Percentiles rank a stretch among this genome's conserved stretches.
These are phyloP conservation scores for Onygena corvina DNA, from an alignment of 2,329 filamentous ascomycete genomes.

Conservation along the genomic window DNA sequence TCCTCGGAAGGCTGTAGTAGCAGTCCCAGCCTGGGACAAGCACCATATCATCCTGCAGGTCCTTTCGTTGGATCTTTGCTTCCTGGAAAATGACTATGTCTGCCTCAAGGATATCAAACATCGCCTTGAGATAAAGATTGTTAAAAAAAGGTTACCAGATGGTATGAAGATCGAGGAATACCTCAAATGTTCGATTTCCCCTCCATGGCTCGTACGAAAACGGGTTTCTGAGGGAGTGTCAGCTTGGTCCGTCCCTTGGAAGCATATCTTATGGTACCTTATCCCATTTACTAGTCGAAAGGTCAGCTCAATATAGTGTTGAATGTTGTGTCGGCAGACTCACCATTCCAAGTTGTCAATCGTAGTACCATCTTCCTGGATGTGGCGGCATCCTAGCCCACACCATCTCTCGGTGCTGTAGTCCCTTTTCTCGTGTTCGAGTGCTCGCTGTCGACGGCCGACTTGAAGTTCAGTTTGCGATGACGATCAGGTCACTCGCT, in stretches of 20 bases:
- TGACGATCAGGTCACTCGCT: slow-evolving; percentile 4
- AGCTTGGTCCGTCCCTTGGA: neutral
- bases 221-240: slow-evolving; percentile 49
- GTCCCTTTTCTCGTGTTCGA: neutral
- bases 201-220: slow-evolving; percentile 79
- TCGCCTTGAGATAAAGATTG: slow-evolving; percentile 44
- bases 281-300: slow-evolving; percentile 59
- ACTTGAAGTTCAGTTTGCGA: neutral
- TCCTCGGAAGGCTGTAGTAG: slow-evolving; percentile 81
- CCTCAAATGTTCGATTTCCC: slow-evolving; percentile 56
- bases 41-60: slow-evolving; percentile 90
- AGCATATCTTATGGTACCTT: slow-evolving; percentile 37
- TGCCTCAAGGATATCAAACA: slow-evolving; percentile 87
- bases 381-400: neutral
- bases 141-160: neutral
- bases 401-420: neutral
- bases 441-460: neutral
- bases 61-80: slow-evolving; percentile 88
- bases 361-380: slow-evolving; percentile 39
- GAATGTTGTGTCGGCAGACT: slow-evolving; percentile 19
- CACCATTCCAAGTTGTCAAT: slow-evolving; percentile 80
- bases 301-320: slow-evolving; percentile 15
- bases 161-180: slow-evolving; percentile 23
- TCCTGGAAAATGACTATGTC: slow-evolving; percentile 95
- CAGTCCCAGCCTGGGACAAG: slow-evolving; percentile 91